phyloP scores from a whole-genome alignment of 805 yeast genomes.

The baker's yeast (Saccharomyces cerevisiae) region DNA sequence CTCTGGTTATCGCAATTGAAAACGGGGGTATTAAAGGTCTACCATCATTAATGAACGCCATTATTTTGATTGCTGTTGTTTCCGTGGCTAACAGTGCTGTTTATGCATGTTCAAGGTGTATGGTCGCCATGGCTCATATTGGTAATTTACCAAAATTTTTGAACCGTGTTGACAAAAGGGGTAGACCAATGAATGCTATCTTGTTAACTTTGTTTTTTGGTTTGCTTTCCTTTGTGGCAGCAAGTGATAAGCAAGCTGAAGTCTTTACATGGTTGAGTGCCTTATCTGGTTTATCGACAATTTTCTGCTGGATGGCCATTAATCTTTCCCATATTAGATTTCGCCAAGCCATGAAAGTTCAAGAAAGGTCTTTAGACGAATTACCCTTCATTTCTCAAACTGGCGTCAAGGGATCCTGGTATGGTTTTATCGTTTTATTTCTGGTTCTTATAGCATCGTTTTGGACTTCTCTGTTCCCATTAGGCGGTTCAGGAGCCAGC shows the following conservation, averaged over 20 bases:
- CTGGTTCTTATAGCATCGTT: constrained; percentile 62
- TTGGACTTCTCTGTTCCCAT: constrained; percentile 70
- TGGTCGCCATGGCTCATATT: constrained; percentile 59
- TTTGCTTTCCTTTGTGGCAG: constrained; percentile 48
- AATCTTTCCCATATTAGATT: constrained; percentile 44
- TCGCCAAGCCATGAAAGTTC: constrained; percentile 46
- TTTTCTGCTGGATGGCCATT: constrained; percentile 49
- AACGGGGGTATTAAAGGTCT: constrained; percentile 60
- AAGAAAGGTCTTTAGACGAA: constrained; percentile 54
- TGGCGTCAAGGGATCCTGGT: constrained; percentile 55
- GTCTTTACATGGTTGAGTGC: constrained; percentile 52
- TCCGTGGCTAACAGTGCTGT: constrained; percentile 71
- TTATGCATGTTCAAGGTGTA: constrained; percentile 60
- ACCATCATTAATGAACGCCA: constrained; percentile 65
- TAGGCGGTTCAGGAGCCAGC: constrained; percentile 42
- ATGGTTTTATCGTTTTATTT: constrained; percentile 46
- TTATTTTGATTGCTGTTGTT: constrained; percentile 56
- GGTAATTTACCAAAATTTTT: constrained; percentile 54
- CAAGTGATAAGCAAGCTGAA: constrained; percentile 36
- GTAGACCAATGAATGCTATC: constrained; percentile 72
- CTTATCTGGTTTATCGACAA: constrained; percentile 42
- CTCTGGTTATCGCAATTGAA: constrained; percentile 64
- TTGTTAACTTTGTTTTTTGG: constrained; percentile 46
- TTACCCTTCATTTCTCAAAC: constrained; percentile 53
- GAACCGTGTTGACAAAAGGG: constrained; percentile 65